These are phyloP conservation scores for Boletellus ananas DNA, from an alignment of 768 basidiomycete species.

Conservation along the genomic window DNA sequence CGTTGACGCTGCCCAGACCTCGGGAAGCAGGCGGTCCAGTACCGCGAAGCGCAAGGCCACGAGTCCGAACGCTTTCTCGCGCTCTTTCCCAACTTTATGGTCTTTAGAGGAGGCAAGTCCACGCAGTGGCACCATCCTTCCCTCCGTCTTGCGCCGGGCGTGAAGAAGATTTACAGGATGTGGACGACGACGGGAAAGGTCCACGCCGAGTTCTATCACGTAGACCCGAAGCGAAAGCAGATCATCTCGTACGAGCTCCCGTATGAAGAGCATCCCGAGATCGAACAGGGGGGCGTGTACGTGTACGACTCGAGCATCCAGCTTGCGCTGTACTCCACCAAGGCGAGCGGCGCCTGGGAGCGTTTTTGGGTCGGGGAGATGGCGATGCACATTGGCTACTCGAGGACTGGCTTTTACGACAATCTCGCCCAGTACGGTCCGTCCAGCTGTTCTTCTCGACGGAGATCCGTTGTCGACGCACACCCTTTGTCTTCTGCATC, in stretches of 20 bases:
- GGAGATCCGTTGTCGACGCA: no score
- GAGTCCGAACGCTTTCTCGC: constrained; percentile 51
- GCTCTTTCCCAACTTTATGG: constrained; percentile 47
- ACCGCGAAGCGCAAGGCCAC: constrained; percentile 57
- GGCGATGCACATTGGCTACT: constrained; percentile 42
- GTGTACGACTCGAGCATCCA: constrained; percentile 54
- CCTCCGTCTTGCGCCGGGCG: constrained; percentile 39
- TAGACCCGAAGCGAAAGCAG: constrained; percentile 5
- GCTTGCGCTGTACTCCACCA: constrained; percentile 57
- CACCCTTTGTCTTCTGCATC: no score
- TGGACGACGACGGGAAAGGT: constrained; percentile 27
- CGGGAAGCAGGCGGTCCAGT: constrained; percentile 53
- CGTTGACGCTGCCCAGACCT: constrained; percentile 21
- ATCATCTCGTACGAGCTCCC: constrained; percentile 50
- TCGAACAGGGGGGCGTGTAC: constrained; percentile 54
- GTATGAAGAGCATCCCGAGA: constrained; percentile 37
- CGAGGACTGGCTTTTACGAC: constrained; percentile 36
- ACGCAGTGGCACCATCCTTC: constrained; percentile 52
- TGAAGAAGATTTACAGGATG: constrained; percentile 50
- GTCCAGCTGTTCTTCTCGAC: not conserved
- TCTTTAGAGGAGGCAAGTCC: constrained; percentile 45
- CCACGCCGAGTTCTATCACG: constrained; percentile 4
- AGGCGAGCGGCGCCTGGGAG: constrained; percentile 50
- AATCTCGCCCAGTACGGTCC: constrained; percentile 49
- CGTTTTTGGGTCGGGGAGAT: constrained; percentile 62